Evolutionary conservation across 1,284 basidiomycete genomes (phyloP).

Genomic region (Ganoderma sp.): DNA sequence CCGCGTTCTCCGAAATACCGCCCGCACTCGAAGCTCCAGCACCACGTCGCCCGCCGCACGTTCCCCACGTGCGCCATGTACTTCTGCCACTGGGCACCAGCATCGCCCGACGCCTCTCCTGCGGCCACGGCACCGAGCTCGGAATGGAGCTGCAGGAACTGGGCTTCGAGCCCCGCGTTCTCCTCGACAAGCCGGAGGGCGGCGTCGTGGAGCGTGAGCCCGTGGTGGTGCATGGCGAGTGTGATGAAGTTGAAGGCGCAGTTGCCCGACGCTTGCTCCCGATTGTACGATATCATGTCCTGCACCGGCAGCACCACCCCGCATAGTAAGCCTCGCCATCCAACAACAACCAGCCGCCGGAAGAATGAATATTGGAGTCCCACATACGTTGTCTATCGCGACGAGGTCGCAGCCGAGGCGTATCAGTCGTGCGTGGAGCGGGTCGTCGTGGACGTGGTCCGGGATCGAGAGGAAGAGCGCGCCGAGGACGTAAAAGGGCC

Average conservation of each 20-base stretch:
- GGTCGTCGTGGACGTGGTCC: slow-evolving; percentile 34
- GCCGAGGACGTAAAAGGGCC: slow-evolving; percentile 42
- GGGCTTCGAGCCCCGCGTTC: slow-evolving; percentile 36
- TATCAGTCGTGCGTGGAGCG: slow-evolving; percentile 41
- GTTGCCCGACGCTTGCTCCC: slow-evolving; percentile 44
- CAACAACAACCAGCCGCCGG: background rate
- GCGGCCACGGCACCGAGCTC: slow-evolving; percentile 25
- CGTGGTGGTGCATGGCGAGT: slow-evolving; percentile 39
- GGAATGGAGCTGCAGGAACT: slow-evolving; percentile 34
- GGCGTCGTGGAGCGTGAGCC: slow-evolving; percentile 40
- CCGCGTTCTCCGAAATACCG: slow-evolving; percentile 44
- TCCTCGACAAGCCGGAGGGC: slow-evolving; percentile 40
- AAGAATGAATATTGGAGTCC: slow-evolving; percentile 15
- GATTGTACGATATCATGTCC: slow-evolving; percentile 46
- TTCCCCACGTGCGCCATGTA: slow-evolving; percentile 39
- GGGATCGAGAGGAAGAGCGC: slow-evolving; percentile 44
- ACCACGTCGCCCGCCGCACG: slow-evolving; percentile 40
- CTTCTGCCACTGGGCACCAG: background rate
- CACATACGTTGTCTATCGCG: slow-evolving; percentile 40
- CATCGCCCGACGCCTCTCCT: slow-evolving; percentile 18
- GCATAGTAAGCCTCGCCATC: background rate
- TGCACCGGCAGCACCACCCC: too few relatives aligned
- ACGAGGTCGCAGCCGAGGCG: slow-evolving; percentile 20
- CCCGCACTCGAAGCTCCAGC: slow-evolving; percentile 44
- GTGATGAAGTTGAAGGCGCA: slow-evolving; percentile 45